Percentiles rank a stretch among this genome's conserved stretches.
Conservation (phyloP, 139 green algal genomes). For the Tetradesmus lagerheimii region DNA sequence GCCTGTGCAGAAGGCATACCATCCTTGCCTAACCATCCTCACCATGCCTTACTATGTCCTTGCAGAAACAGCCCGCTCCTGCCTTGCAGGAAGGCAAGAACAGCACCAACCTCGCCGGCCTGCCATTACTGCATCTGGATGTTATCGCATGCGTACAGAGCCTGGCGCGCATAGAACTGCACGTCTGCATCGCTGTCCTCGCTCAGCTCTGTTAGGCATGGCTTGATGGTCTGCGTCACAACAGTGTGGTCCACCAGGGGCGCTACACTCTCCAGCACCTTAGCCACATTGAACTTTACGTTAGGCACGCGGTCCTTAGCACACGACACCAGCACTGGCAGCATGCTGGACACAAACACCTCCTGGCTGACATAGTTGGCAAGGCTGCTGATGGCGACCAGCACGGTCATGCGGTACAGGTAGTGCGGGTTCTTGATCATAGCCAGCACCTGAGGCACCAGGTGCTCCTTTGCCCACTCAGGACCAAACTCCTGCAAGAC, state of each 20-base stretch:
- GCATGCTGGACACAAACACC: slow-evolving; percentile 84
- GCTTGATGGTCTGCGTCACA: slow-evolving; percentile 83
- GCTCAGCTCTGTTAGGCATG: slow-evolving; percentile 86
- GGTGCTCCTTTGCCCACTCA: slow-evolving; percentile 92
- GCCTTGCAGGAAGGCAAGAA: neutral
- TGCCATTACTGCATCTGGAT: slow-evolving; percentile 2
- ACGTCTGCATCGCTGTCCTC: slow-evolving; percentile 95
- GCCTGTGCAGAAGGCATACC: neutral
- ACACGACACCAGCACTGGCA: slow-evolving; percentile 88
- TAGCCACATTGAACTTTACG: slow-evolving; percentile 96
- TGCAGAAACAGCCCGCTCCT: neutral
- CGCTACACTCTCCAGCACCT: slow-evolving; percentile 87
- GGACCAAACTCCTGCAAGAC: slow-evolving; percentile 86
- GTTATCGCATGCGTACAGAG: slow-evolving; percentile 68
- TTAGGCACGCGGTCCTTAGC: slow-evolving; percentile 91
- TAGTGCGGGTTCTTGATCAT: slow-evolving; percentile 85
- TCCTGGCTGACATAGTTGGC: slow-evolving; percentile 86
- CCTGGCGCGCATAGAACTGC: slow-evolving; percentile 88
- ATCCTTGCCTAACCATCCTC: neutral
- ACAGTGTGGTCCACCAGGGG: slow-evolving; percentile 78
- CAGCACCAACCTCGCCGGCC: neutral
- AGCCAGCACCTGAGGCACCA: slow-evolving; percentile 85
- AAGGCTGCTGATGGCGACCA: slow-evolving; percentile 86
- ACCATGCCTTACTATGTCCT: neutral
- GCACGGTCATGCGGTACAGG: slow-evolving; percentile 96